Evolutionary conservation across 306 rosid genomes (phyloP).

Genomic region (Coriaria nepalensis): DNA sequence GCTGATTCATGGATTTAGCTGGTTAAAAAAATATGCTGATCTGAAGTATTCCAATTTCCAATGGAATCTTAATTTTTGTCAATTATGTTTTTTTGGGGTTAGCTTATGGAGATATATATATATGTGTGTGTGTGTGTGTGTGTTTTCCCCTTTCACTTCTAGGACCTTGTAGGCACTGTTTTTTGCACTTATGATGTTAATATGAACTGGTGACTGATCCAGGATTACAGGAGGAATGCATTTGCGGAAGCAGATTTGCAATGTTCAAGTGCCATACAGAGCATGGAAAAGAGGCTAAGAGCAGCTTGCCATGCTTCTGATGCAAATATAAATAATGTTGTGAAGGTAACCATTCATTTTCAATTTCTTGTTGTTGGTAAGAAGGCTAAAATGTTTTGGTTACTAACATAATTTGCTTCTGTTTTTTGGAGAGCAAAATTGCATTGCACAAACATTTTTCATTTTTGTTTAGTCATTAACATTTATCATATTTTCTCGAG

Average conservation of each 20-base stretch:
- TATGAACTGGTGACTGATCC: constrained; percentile 21
- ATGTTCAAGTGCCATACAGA: constrained; percentile 65
- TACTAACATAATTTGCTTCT: no score
- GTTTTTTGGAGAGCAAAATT: no score
- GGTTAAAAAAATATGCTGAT: neutral
- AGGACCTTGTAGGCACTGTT: no score
- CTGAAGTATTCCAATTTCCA: neutral
- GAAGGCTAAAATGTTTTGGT: neutral
- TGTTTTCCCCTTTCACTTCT: no score
- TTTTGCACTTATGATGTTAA: constrained; percentile 10
- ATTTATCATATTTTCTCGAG: no score
- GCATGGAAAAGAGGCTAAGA: constrained; percentile 87
- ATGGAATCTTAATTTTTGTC: no score
- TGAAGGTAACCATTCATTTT: constrained; percentile 37
- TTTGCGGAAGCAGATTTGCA: constrained; percentile 80
- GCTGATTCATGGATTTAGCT: neutral
- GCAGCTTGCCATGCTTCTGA: constrained; percentile 78
- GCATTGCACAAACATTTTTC: no score
- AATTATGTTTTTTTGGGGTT: no score
- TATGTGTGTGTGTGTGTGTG: no score
- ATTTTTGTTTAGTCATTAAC: no score
- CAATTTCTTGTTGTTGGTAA: neutral
- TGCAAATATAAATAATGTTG: constrained; percentile 62
- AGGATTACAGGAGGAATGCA: constrained; percentile 78
- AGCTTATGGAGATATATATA: no score